Conservation (phyloP, 352 stramenopile species). For the Phytophthora lateralis region DNA sequence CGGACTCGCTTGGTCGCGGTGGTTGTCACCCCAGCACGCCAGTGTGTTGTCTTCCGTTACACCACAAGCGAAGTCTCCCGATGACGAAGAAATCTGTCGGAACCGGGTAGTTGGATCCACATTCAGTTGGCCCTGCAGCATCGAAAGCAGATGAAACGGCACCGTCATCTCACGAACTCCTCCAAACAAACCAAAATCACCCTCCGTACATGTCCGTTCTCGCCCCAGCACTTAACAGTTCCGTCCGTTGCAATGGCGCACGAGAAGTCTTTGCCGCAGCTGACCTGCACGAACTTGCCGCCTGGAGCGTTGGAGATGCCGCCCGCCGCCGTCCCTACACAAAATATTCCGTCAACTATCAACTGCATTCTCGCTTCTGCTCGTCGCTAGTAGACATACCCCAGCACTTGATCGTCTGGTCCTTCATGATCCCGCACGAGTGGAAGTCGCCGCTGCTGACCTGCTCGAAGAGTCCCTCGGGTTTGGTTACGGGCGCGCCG, state of each 20-base stretch:
- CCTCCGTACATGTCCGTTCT: slow-evolving; percentile 57
- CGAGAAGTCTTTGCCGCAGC: slow-evolving; percentile 70
- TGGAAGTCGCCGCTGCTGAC: slow-evolving; percentile 86
- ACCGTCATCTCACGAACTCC: background rate
- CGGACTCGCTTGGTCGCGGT: slow-evolving; percentile 57
- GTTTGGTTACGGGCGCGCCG: slow-evolving; percentile 49
- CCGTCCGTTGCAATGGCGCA: slow-evolving; percentile 62
- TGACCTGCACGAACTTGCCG: slow-evolving; percentile 81
- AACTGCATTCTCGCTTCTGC: background rate
- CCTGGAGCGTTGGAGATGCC: slow-evolving; percentile 42
- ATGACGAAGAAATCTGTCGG: slow-evolving; percentile 66
- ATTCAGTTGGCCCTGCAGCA: slow-evolving; percentile 53
- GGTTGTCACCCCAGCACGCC: slow-evolving; percentile 80
- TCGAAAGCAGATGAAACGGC: background rate
- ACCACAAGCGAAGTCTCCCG: slow-evolving; percentile 69
- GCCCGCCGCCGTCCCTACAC: slow-evolving; percentile 38
- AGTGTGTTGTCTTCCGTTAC: slow-evolving; percentile 59
- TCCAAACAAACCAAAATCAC: background rate
- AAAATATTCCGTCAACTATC: background rate
- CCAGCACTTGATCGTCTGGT: slow-evolving; percentile 81
- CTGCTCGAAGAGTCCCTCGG: slow-evolving; percentile 77
- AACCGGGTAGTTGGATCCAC: slow-evolving; percentile 47
- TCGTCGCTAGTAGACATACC: slow-evolving; percentile 27
- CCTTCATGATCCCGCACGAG: slow-evolving; percentile 81
- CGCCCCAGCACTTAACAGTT: slow-evolving; percentile 62